These are phyloP conservation scores for Hypoxylon crocopeplum DNA, from an alignment of 495 filamentous ascomycete genomes.

Conservation along the genomic window DNA sequence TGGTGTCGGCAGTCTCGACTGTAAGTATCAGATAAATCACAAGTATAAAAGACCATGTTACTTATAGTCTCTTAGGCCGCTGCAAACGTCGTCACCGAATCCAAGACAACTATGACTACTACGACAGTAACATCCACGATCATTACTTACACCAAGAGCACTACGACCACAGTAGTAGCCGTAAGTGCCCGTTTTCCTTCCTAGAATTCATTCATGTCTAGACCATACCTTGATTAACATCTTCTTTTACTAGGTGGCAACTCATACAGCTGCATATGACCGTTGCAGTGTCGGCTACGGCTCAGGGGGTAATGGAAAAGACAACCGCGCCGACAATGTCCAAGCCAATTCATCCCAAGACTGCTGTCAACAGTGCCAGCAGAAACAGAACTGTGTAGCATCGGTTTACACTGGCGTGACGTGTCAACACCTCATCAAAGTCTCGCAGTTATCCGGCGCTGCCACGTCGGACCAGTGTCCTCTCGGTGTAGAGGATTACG, in stretches of 20 bases:
- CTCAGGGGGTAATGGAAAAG: constrained; percentile 11
- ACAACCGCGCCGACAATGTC: constrained; percentile 5
- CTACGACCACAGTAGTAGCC: background rate
- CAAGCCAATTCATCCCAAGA: constrained; percentile 10
- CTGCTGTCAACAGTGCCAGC: constrained; percentile 22
- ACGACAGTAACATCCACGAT: constrained; percentile 2
- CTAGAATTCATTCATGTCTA: background rate
- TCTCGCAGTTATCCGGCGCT: constrained; percentile 4
- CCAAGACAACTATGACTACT: background rate
- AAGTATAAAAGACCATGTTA: background rate
- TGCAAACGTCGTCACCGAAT: background rate
- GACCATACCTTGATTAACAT: background rate
- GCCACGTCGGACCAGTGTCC: constrained; percentile 16
- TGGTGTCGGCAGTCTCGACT: background rate
- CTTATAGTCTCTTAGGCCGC: background rate
- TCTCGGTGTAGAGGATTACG: constrained; percentile 18
- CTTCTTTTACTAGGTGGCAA: background rate
- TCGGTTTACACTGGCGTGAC: constrained; percentile 7
- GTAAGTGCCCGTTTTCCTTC: background rate
- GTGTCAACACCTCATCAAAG: constrained; percentile 17
- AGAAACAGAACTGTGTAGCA: constrained; percentile 17
- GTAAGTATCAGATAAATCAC: constrained; percentile 3
- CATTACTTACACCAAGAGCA: constrained; percentile 1
- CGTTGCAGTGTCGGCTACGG: constrained; percentile 24
- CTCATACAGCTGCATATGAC: constrained; percentile 10